Conservation (phyloP, 2,329 filamentous ascomycete genomes). For the Alternaria hordeiaustralica region DNA sequence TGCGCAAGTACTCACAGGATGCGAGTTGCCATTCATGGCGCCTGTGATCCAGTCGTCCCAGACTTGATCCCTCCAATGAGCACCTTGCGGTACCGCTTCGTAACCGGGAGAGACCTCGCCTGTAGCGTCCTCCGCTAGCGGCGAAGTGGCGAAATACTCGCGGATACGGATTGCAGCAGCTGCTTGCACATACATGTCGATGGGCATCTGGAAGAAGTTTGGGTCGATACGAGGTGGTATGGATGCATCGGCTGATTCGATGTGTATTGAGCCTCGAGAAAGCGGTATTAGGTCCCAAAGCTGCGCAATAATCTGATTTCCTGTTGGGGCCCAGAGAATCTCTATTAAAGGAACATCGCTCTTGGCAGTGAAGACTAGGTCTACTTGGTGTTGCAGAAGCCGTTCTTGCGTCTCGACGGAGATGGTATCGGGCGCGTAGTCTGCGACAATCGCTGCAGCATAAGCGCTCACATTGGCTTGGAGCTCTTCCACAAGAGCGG, state of each 20-base stretch:
- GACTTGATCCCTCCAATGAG: conserved; percentile 18
- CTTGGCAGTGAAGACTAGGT: conserved; percentile 53
- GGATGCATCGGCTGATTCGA: conserved; percentile 39
- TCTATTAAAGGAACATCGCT: conserved; percentile 56
- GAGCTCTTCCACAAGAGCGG: conserved; percentile 29
- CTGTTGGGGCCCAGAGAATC: conserved; percentile 50
- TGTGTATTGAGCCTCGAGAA: conserved; percentile 45
- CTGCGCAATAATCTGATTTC: conserved; percentile 44
- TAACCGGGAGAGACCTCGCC: conserved; percentile 30
- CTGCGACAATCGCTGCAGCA: conserved; percentile 30
- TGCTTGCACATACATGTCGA: conserved; percentile 46
- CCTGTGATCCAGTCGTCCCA: conserved; percentile 35
- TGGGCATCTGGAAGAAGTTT: conserved; percentile 51
- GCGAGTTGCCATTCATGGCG: conserved; percentile 35
- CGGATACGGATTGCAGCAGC: conserved; percentile 42
- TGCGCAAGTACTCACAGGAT: conserved; percentile 43
- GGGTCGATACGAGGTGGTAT: conserved; percentile 51
- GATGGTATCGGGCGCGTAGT: conserved; percentile 24
- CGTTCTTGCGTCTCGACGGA: conserved; percentile 46
- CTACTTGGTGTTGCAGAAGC: conserved; percentile 55
- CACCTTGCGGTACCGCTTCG: conserved; percentile 25
- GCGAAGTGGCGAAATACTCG: conserved; percentile 35
- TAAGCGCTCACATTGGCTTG: conserved; percentile 37
- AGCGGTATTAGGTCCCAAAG: conserved; percentile 49
- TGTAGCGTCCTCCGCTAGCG: conserved; percentile 28